Conservation (phyloP, 2,329 filamentous ascomycete species). For the Sarocladium oryzae region DNA sequence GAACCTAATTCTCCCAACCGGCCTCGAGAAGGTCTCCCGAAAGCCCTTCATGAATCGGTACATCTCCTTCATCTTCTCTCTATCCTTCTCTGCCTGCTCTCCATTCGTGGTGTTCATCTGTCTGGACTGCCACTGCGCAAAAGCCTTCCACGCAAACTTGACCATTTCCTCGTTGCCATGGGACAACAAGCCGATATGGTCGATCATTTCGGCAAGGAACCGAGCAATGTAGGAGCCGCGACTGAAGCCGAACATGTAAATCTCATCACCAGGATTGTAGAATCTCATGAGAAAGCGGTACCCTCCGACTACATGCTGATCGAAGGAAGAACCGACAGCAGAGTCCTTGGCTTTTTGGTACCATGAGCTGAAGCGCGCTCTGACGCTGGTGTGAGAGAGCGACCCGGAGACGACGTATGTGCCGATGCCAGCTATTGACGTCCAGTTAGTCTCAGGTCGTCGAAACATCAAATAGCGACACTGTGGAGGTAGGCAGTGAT, state of each 20-base stretch:
- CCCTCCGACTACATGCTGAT: conserved; percentile 75
- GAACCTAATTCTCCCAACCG: conserved; percentile 67
- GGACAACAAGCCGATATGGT: conserved; percentile 71
- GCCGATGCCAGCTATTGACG: conserved; percentile 55
- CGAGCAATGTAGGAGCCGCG: conserved; percentile 68
- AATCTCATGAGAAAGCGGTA: conserved; percentile 75
- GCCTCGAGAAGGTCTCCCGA: conserved; percentile 72
- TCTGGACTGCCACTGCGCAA: conserved; percentile 65
- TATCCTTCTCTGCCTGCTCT: conserved; percentile 28
- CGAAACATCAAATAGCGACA: no score
- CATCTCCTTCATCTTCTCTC: conserved; percentile 40
- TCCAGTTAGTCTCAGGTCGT: no score
- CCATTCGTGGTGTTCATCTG: conserved; percentile 27
- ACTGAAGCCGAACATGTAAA: conserved; percentile 70
- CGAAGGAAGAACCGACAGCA: conserved; percentile 73
- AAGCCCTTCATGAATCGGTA: conserved; percentile 74
- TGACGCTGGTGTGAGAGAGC: conserved; percentile 49
- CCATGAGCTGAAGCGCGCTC: conserved; percentile 57
- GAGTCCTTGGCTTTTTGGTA: conserved; percentile 71
- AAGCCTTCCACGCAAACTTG: conserved; percentile 77
- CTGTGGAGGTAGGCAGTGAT: no score
- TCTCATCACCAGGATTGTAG: conserved; percentile 57
- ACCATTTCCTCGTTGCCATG: conserved; percentile 84
- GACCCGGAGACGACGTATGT: conserved; percentile 61
- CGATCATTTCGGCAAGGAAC: conserved; percentile 77